Evolutionary conservation across 192 early-diverging fungal species (phyloP).

Genomic region (Piromyces sp.): DNA sequence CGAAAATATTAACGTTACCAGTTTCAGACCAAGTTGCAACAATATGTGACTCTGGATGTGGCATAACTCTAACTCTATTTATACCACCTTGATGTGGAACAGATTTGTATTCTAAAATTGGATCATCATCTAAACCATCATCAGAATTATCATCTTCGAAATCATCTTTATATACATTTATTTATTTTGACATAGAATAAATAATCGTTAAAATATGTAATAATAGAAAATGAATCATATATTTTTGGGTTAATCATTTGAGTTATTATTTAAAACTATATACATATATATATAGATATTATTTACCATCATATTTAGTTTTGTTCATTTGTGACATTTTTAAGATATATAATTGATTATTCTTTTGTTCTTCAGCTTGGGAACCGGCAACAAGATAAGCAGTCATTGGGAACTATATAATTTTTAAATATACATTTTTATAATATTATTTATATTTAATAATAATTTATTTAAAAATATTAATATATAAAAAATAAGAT

Average conservation of each 20-base stretch:
- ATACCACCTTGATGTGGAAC: constrained; percentile 79
- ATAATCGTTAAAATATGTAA: too few species aligned
- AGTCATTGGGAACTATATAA: constrained; percentile 86
- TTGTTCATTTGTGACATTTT: constrained; percentile 85
- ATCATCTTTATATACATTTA: constrained; percentile 29
- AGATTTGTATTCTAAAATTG: constrained; percentile 66
- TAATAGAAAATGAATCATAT: too few species aligned
- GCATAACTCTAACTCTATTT: constrained; percentile 74
- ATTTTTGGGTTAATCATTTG: too few species aligned
- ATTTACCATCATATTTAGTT: constrained; percentile 75
- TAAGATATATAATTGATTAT: constrained; percentile 87
- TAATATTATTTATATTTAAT: too few species aligned
- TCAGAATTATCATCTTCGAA: constrained; percentile 54
- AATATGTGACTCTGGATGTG: constrained; percentile 56
- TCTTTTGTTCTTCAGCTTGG: constrained; percentile 60
- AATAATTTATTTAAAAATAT: too few species aligned
- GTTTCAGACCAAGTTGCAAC: constrained; percentile 86
- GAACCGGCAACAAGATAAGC: constrained; percentile 86
- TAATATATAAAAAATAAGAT: too few species aligned
- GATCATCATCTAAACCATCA: constrained; percentile 85
- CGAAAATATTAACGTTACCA: constrained; percentile 88
- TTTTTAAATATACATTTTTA: too few species aligned
- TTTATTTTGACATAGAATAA: constrained; percentile 5
- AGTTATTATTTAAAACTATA: too few species aligned
- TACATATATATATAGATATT: not conserved